phyloP scores from a whole-genome alignment of 106 monocot species.

The Alisma plantagoaquatica region DNA sequence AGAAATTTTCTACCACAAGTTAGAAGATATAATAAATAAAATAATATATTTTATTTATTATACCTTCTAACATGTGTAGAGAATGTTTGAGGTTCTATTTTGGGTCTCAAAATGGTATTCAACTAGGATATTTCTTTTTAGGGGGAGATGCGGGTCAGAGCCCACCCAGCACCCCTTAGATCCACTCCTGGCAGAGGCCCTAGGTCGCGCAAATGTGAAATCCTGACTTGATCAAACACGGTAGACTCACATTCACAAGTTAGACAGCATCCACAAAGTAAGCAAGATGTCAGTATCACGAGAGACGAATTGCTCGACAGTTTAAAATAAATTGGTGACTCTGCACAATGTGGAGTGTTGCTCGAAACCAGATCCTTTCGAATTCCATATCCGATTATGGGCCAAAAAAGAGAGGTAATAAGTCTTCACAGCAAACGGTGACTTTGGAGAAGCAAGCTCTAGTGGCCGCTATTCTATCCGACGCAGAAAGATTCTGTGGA shows the following conservation, averaged over 20 bases:
- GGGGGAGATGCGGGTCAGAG: too few relatives aligned
- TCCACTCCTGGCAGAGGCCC: conserved; percentile 20
- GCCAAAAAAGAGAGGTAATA: conserved; percentile 37
- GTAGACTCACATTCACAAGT: conserved; percentile 90
- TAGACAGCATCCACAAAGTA: conserved; percentile 34
- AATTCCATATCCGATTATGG: conserved; percentile 32
- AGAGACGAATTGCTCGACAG: conserved; percentile 24
- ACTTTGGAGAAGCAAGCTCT: conserved; percentile 71
- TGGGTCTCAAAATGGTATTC: too few relatives aligned
- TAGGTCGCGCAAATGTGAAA: conserved; percentile 41
- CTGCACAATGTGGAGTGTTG: conserved; percentile 82
- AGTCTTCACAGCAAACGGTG: conserved; percentile 22
- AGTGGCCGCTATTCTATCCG: conserved; percentile 44
- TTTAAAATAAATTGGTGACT: conserved; percentile 58
- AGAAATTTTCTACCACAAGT: too few relatives aligned
- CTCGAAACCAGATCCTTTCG: conserved; percentile 75
- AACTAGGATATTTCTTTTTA: too few relatives aligned
- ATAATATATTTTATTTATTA: too few relatives aligned
- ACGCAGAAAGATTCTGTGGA: conserved; percentile 81
- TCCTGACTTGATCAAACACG: conserved; percentile 83
- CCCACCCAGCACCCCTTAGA: too few relatives aligned
- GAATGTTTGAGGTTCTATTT: too few relatives aligned
- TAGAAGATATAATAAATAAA: too few relatives aligned
- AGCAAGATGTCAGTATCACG: conserved; percentile 12
- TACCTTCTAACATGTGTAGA: too few relatives aligned